These are phyloP conservation scores for Entelexis paramagnoliae DNA, from an alignment of 1,139 yeast species.

Conservation along the genomic window DNA sequence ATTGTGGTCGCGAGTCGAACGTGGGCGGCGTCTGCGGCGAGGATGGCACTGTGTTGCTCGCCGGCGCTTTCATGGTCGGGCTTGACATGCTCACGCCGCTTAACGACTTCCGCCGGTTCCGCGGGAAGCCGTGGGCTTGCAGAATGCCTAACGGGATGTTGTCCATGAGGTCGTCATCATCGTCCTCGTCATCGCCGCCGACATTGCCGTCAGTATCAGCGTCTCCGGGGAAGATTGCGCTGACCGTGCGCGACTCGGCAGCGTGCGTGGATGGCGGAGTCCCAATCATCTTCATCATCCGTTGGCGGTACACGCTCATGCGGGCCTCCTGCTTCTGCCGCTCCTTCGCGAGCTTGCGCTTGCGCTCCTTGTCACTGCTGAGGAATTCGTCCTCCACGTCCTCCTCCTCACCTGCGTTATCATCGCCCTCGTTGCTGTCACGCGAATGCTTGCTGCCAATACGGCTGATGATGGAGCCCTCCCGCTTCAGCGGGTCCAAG, in stretches of 20 bases:
- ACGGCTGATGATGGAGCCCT: constrained; percentile 19
- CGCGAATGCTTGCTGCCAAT: constrained; percentile 6
- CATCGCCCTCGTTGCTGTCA: constrained; percentile 12
- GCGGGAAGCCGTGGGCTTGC: constrained; percentile 36
- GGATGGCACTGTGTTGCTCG: not conserved
- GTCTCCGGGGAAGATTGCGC: not conserved
- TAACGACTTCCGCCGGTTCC: constrained; percentile 13
- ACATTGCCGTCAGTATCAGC: not conserved
- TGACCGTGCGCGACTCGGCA: constrained; percentile 5
- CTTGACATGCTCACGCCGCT: not conserved
- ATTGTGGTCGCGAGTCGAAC: constrained; percentile 5
- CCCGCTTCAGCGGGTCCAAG: constrained; percentile 17
- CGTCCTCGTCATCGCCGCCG: constrained; percentile 24
- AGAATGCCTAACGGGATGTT: constrained; percentile 36
- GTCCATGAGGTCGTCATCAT: constrained; percentile 34
- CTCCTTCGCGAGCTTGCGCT: constrained; percentile 26
- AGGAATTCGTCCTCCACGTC: constrained; percentile 19
- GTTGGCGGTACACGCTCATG: constrained; percentile 35
- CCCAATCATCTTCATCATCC: constrained; percentile 34
- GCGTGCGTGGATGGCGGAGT: constrained; percentile 6
- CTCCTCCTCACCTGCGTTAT: constrained; percentile 18
- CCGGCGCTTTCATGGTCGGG: not conserved
- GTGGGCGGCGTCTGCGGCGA: constrained; percentile 2
- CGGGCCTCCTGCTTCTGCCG: constrained; percentile 36
- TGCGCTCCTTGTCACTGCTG: constrained; percentile 16